Evolutionary conservation across 345 rosid species (phyloP), one percentile per base, ranked within the genome.

Genomic region (Populus alba): DNA sequence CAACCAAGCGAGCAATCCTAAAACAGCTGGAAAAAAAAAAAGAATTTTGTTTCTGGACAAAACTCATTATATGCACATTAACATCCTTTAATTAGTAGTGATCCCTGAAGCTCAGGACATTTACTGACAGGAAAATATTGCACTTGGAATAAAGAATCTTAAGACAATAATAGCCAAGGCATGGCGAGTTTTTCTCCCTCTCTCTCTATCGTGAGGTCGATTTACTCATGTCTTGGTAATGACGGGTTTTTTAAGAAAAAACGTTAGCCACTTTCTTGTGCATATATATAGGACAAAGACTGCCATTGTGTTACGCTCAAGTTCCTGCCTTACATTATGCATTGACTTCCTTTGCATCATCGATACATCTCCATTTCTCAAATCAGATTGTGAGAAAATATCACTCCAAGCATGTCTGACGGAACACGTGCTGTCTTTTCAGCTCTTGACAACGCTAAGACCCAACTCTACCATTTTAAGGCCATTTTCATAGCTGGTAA

Each of bases 401-500:
- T 8, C 8, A 62, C 68, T 33, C 5, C 23, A 39, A 49, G 16
- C 55, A 85, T 86, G 87, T 85, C 81, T 0, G 86, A 83, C 20
- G 83, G 82, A 45, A 78, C 78, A 47, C 74, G 69, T 67, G 61
- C 84, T 22, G 75, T 86, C 63, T 87, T 89, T 81, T 81, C 80
- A 8, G 90, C 89, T 43, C 90, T 89, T 16, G 92, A 90, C 88
- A 84, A 81, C 77, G 94, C 91, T 62, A 89, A 78, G 75, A 90
- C 90, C 25, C 94, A 90, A 75, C 82, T 78, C 39, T 90, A 89
- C 77, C 94, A 90, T 84, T 89, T 90, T 81, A 87, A 85, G 74
- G 91, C 94, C 1, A 89, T 89, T 16, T 71, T 90, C 6, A 87
- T 90, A 2, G 94, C 92, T 0, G 94, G 91, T 3, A 89, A 86